A percentile compares a stretch with the other conserved stretches of the same genome.
These are phyloP conservation scores for Aciculoconidium aculeatum DNA, from an alignment of 805 yeast species.

Conservation along the genomic window DNA sequence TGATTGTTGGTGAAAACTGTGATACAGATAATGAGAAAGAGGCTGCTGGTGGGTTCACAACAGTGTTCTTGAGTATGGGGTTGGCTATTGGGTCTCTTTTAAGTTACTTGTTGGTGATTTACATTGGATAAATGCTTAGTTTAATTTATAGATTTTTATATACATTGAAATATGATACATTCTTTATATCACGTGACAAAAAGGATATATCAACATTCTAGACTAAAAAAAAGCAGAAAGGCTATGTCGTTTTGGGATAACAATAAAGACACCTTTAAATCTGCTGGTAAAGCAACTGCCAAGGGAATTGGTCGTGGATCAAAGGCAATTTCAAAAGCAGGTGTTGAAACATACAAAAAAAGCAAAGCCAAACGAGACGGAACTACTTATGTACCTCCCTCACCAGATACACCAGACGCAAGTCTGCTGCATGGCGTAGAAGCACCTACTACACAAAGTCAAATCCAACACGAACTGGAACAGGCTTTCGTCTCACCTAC, in stretches of 20 bases:
- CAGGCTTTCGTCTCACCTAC: no score
- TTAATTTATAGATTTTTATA: no score
- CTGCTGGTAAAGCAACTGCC: slow-evolving; percentile 43
- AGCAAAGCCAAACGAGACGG: slow-evolving; percentile 25
- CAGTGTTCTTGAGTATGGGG: slow-evolving; percentile 72
- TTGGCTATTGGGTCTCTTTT: slow-evolving; percentile 72
- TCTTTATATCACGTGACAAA: no score
- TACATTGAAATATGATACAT: no score
- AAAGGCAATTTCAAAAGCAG: slow-evolving; percentile 45
- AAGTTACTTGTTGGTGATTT: slow-evolving; percentile 59
- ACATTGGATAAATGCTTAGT: slow-evolving; percentile 7
- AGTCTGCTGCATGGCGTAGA: slow-evolving; percentile 5
- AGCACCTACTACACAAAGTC: slow-evolving; percentile 3
- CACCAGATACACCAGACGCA: no score
- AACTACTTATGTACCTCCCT: slow-evolving; percentile 8
- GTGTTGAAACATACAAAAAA: slow-evolving; percentile 44
- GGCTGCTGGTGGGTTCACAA: slow-evolving; percentile 93
- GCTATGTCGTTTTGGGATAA: slow-evolving; percentile 48
- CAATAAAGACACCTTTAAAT: slow-evolving; percentile 46
- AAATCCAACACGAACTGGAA: no score
- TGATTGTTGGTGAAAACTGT: slow-evolving; percentile 58
- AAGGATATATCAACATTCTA: no score
- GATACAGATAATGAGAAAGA: slow-evolving; percentile 66
- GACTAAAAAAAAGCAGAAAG: no score
- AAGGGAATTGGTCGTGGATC: slow-evolving; percentile 50